phyloP scores from a whole-genome alignment of 805 yeast genomes.

The Starmera pachycereana region DNA sequence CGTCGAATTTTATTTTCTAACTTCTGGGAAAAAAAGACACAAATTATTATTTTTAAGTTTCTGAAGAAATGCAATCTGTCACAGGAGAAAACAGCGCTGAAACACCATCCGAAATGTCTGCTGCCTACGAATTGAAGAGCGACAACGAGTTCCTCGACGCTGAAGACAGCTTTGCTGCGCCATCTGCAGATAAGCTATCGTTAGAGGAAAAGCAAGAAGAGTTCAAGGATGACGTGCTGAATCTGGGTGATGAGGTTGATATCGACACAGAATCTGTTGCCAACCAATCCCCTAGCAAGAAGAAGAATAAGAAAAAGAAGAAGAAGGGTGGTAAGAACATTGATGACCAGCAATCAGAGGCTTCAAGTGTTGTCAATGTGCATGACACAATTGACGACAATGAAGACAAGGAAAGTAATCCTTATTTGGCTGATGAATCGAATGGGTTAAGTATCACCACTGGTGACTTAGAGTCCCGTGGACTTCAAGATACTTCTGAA shows the following conservation, averaged over 20 bases:
- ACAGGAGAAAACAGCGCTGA: neutral
- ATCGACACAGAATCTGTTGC: neutral
- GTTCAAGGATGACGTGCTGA: neutral
- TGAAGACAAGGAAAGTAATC: neutral
- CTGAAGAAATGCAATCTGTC: neutral
- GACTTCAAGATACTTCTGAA: neutral
- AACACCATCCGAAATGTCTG: neutral
- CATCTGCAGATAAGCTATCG: neutral
- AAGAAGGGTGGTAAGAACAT: neutral
- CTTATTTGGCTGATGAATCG: neutral
- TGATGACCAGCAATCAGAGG: neutral
- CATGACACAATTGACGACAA: no score
- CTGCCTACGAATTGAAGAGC: neutral
- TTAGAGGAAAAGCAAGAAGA: neutral
- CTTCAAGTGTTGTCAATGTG: neutral
- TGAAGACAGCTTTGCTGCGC: conserved; percentile 1
- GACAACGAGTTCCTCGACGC: conserved; percentile 12
- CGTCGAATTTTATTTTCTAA: no score
- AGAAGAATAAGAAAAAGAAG: conserved; percentile 8
- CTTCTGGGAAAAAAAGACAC: no score
- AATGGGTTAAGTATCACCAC: neutral
- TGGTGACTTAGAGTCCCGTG: neutral
- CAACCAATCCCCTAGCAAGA: neutral
- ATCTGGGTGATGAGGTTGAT: conserved; percentile 1
- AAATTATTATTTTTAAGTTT: no score